Evolutionary conservation across 2,329 filamentous ascomycete genomes (phyloP).

Genomic region (Cryphonectria parasitica): DNA sequence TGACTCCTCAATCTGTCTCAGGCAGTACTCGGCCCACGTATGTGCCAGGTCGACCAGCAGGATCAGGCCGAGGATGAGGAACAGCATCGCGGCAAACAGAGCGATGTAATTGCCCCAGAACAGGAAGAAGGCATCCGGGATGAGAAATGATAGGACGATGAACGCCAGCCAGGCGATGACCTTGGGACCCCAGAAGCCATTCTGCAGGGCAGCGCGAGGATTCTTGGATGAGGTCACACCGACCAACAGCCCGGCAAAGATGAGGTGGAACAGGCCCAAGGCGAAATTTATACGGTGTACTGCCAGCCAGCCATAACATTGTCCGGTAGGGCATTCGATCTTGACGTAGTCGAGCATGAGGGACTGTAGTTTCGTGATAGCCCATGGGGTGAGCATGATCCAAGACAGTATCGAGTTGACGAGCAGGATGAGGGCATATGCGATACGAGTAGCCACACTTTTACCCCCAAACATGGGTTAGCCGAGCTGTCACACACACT

Average conservation of each 20-base stretch:
- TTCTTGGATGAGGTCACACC: conserved; percentile 88
- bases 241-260: conserved; percentile 81
- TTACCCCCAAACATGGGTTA: conserved; percentile 18
- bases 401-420: conserved; percentile 96
- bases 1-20: conserved; percentile 87
- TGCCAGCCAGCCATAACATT: conserved; percentile 94
- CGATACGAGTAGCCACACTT: conserved; percentile 95
- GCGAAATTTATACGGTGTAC: conserved; percentile 98
- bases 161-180: conserved; percentile 85
- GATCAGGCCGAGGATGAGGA: conserved; percentile 89
- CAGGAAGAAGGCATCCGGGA: conserved; percentile 92
- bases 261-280: conserved; percentile 88
- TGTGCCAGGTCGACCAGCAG: conserved; percentile 94
- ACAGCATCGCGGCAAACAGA: conserved; percentile 85
- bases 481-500: conserved; percentile 27
- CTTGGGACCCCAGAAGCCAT: conserved; percentile 99
- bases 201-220: conserved; percentile 85
- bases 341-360: conserved; percentile 94
- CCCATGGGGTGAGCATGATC: conserved; percentile 99
- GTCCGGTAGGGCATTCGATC: conserved; percentile 86
- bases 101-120: conserved; percentile 96
- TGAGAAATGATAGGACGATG: conserved; percentile 90
- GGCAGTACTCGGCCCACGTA: conserved; percentile 95
- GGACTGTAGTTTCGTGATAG: conserved; percentile 91
- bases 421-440: conserved; percentile 88